Conservation (phyloP, 2,329 filamentous ascomycete species). For the Colletotrichum tamarilloi region DNA sequence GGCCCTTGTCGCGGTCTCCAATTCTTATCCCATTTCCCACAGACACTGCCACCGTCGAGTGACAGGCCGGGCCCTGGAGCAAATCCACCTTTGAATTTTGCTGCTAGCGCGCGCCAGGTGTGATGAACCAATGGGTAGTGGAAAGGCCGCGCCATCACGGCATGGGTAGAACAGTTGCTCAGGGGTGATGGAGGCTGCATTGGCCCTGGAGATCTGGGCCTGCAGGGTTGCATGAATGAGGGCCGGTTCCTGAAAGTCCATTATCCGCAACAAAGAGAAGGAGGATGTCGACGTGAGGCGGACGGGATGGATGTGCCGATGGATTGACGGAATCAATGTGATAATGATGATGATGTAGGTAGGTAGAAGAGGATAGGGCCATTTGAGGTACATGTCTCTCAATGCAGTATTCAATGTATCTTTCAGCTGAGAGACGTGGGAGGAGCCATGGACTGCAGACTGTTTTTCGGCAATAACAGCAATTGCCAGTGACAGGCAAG, state of each 20-base stretch:
- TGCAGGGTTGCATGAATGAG: neutral
- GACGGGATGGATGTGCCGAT: neutral
- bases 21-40: constrained; percentile 23
- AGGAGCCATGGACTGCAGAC: neutral
- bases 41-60: constrained; percentile 33
- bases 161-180: constrained; percentile 26
- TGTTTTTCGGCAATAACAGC: neutral
- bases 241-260: neutral
- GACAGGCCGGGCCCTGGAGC: constrained; percentile 29
- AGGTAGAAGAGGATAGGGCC: too few relatives aligned
- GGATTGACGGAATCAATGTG: neutral
- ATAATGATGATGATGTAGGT: neutral
- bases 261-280: neutral
- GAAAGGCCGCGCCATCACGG: constrained; percentile 27
- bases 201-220: constrained; percentile 20
- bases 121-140: constrained; percentile 23
- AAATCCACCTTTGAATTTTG: constrained; percentile 30
- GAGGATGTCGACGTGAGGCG: neutral
- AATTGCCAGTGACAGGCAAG: neutral
- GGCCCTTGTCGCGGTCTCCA: constrained; percentile 10
- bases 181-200: constrained; percentile 12
- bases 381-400: too few relatives aligned
- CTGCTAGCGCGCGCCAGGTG: constrained; percentile 30
- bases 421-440: neutral
- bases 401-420: neutral